Conservation (phyloP, 495 filamentous ascomycete genomes). For the Podospora didyma region DNA sequence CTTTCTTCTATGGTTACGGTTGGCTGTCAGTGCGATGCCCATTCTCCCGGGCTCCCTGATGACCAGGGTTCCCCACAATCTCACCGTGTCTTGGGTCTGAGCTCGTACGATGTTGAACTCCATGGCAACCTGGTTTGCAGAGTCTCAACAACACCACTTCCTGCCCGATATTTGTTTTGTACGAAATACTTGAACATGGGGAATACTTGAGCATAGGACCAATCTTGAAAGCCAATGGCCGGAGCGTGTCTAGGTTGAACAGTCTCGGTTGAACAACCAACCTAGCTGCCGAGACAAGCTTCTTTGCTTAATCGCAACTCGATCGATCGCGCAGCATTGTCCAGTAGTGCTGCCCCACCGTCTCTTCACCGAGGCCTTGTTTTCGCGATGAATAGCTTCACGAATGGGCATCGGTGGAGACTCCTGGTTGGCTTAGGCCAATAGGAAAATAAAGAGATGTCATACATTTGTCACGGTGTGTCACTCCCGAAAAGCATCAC, state of each 20-base stretch:
- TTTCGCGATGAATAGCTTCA: neutral
- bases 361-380: neutral
- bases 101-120: slow-evolving; percentile 4
- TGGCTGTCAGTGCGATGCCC: neutral
- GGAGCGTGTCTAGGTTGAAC: no score
- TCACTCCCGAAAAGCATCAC: slow-evolving; percentile 1
- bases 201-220: no score
- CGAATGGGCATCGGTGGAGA: neutral
- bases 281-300: no score
- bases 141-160: no score
- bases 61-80: slow-evolving; percentile 25
- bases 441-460: slow-evolving; percentile 25
- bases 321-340: neutral
- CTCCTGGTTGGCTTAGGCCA: slow-evolving; percentile 6
- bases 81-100: slow-evolving; percentile 4
- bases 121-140: neutral
- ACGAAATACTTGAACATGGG: no score
- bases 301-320: neutral
- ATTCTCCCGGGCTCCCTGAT: neutral
- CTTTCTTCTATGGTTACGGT: no score
- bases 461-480: slow-evolving; percentile 19
- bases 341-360: neutral
- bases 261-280: no score
- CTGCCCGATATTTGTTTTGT: no score
- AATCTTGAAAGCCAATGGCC: no score